A percentile compares a stretch with the other conserved stretches of the same genome.
Conservation (phyloP, 1,284 basidiomycete species). For the Agroathelia rolfsii region DNA sequence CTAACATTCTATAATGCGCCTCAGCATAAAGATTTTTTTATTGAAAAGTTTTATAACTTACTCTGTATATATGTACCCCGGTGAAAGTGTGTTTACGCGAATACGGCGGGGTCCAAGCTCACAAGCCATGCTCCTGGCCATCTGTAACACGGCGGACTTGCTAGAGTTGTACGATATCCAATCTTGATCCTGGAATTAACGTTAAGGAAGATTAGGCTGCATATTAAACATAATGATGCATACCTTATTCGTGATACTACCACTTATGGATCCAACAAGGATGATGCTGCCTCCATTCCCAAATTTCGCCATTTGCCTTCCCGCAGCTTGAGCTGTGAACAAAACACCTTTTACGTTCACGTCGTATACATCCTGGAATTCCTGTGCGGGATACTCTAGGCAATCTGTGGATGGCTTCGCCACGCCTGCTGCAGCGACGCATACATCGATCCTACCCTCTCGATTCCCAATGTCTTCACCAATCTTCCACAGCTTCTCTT, state of each 20-base stretch:
- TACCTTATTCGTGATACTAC: constrained; percentile 13
- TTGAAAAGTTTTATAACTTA: not conserved
- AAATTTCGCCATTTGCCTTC: constrained; percentile 25
- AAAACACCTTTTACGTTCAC: constrained; percentile 33
- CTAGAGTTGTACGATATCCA: constrained; percentile 31
- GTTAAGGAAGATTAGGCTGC: not conserved
- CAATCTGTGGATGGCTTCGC: too few species aligned
- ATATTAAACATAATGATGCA: not conserved
- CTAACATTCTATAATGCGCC: constrained; percentile 20
- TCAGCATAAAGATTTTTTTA: not conserved
- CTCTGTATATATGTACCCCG: constrained; percentile 21
- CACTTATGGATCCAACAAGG: constrained; percentile 38
- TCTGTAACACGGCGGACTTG: constrained; percentile 33
- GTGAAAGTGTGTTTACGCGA: constrained; percentile 20
- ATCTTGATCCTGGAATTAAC: constrained; percentile 6
- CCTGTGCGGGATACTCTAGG: constrained; percentile 38
- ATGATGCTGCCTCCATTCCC: constrained; percentile 31
- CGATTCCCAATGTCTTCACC: constrained; percentile 20
- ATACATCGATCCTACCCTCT: constrained; percentile 21
- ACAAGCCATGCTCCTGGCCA: constrained; percentile 31
- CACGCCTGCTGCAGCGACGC: constrained; percentile 31
- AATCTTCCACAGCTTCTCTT: constrained; percentile 12
- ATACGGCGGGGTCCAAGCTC: constrained; percentile 32
- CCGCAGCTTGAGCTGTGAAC: constrained; percentile 28
- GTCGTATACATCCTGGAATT: constrained; percentile 38